Evolutionary conservation across 1,284 basidiomycete genomes (phyloP), one percentile per base, ranked within the genome.

Genomic region (Abortiporus biennis): DNA sequence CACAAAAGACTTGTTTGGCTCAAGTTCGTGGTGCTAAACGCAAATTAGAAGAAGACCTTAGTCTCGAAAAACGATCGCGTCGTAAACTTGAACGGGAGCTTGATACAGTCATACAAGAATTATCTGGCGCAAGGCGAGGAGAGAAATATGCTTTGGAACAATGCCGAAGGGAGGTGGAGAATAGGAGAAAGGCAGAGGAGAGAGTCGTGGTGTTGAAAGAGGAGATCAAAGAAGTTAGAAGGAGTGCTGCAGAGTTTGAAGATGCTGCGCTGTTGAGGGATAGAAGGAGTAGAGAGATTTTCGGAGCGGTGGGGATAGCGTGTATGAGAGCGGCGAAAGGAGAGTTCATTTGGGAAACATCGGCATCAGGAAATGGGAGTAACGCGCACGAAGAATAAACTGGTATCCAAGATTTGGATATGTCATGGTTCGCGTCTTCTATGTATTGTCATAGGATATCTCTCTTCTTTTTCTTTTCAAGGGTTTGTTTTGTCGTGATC

Each of bases 41-140:
- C 20, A 69, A 67, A 51, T 50, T 73, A 25, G 70, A 77, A 53
- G 68, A 71, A 15, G 66, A 67, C 21, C 54, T 66, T 19, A 53
- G 55, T 4, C 47, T 53, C 24, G 73, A 76, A 54, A 63, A 68
- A n/a, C 55, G 54, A 23, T 44, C 59, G 22, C 68, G 74, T 3
- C 67, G 67, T n/a, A 66, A 63, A 47, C 56, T 70, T 20, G 66
- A 76, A 44, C 56, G 55, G 1, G 55, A 65, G 30, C 50, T 71
- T 8, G 62, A 66, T 27, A 58, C 63, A 19, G 40, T 67, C 4
- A 52, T 58, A 44, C 56, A 61, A 36, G 61, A 68, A 43, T 60
- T 67, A 23, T 53, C 58, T 11, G 44, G 49, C 1, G 60, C 67
- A 17, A 54, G 56, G 24, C 59, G 65, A 23, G 59, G 61, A 47